phyloP scores from a whole-genome alignment of 371 early-diverging fungal genomes.

The Syncephalastrum sp. region DNA sequence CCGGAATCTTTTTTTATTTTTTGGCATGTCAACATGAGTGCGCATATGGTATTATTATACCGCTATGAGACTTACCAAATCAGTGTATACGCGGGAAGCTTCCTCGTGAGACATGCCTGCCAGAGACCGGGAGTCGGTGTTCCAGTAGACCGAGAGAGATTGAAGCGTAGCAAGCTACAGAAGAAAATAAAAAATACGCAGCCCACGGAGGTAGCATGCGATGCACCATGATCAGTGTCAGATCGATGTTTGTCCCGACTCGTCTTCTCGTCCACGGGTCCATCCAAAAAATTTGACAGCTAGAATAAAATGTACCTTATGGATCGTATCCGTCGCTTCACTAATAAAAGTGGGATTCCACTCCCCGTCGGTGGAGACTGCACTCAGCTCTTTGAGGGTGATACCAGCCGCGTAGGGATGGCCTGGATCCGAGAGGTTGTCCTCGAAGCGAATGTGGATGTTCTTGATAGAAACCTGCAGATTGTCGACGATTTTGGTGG shows the following conservation, averaged over 20 bases:
- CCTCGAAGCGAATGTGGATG: slow-evolving; percentile 87
- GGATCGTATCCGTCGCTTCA: slow-evolving; percentile 62
- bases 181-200: background rate
- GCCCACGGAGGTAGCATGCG: no score
- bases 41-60: background rate
- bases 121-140: slow-evolving; percentile 64
- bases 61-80: slow-evolving; percentile 20
- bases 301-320: slow-evolving; percentile 46
- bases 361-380: slow-evolving; percentile 75
- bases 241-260: no score
- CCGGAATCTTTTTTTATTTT: slow-evolving; percentile 30
- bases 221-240: no score
- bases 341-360: slow-evolving; percentile 74
- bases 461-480: slow-evolving; percentile 84
- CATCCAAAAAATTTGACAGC: no score
- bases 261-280: no score
- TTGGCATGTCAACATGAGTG: background rate
- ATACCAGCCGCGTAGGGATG: slow-evolving; percentile 76
- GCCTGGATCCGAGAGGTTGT: slow-evolving; percentile 62
- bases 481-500: slow-evolving; percentile 85
- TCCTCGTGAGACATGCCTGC: slow-evolving; percentile 36
- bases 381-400: slow-evolving; percentile 77
- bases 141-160: slow-evolving; percentile 77
- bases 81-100: slow-evolving; percentile 25
- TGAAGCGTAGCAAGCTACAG: slow-evolving; percentile 62